These are phyloP conservation scores for Amylocarpus encephaloides DNA, from an alignment of 2,329 filamentous ascomycete genomes.

Conservation along the genomic window DNA sequence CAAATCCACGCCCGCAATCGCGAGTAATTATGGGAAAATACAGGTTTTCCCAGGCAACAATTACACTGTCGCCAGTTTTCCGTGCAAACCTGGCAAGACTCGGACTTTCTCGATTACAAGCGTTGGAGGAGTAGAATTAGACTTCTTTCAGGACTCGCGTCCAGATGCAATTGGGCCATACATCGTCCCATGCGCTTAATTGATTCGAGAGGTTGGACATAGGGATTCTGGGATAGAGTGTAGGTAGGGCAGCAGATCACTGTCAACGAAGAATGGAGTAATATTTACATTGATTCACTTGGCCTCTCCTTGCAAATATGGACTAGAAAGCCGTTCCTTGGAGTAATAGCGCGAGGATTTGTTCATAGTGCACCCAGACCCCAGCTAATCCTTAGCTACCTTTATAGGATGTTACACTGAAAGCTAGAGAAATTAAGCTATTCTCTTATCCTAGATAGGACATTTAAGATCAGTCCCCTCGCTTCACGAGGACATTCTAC, in stretches of 20 bases:
- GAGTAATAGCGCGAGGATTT: too few relatives aligned
- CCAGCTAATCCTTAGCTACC: too few relatives aligned
- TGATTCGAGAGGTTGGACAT: neutral
- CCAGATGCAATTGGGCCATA: constrained; percentile 25
- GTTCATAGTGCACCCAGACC: too few relatives aligned
- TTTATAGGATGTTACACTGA: too few relatives aligned
- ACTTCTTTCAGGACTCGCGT: constrained; percentile 25
- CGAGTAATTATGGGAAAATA: constrained; percentile 23
- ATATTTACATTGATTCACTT: too few relatives aligned
- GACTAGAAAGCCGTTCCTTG: too few relatives aligned
- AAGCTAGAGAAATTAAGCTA: too few relatives aligned
- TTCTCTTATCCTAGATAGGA: too few relatives aligned
- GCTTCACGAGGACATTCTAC: too few relatives aligned
- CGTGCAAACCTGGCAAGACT: constrained; percentile 18
- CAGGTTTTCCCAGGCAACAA: constrained; percentile 27
- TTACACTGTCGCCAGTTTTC: constrained; percentile 26
- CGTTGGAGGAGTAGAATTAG: constrained; percentile 21
- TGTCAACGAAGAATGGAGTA: too few relatives aligned
- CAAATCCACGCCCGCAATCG: constrained; percentile 18
- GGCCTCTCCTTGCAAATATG: too few relatives aligned
- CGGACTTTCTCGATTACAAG: constrained; percentile 18
- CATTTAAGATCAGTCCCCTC: too few relatives aligned
- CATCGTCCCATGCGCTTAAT: constrained; percentile 24
- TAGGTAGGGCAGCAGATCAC: neutral
- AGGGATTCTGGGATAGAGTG: neutral